phyloP scores from a whole-genome alignment of 1,284 basidiomycete genomes.

The Irpex sp. region DNA sequence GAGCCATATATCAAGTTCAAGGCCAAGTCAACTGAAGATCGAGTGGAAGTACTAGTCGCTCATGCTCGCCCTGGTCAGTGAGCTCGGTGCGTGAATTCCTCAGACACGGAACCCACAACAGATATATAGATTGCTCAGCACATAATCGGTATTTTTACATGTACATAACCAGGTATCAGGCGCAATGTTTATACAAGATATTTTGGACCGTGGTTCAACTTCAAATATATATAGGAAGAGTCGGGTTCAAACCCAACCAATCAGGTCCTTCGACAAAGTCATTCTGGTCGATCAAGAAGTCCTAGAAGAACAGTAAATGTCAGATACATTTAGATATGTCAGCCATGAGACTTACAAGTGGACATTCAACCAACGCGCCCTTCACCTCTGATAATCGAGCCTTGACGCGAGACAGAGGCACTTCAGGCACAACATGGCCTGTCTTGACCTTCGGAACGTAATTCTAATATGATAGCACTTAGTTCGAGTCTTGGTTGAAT shows the following conservation, averaged over 20 bases:
- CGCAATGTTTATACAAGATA: no score
- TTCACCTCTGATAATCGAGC: constrained; percentile 65
- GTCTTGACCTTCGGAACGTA: constrained; percentile 75
- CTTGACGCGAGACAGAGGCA: constrained; percentile 69
- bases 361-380: constrained; percentile 74
- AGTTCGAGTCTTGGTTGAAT: background rate
- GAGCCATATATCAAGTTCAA: no score
- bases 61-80: no score
- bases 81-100: no score
- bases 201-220: no score
- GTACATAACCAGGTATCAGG: no score
- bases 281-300: constrained; percentile 79
- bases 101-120: no score
- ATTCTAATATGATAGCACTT: constrained; percentile 35
- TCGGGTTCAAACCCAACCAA: constrained; percentile 74
- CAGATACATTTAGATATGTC: background rate
- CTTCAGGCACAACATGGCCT: constrained; percentile 75
- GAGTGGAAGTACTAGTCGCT: no score
- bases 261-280: constrained; percentile 67
- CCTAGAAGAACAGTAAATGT: constrained; percentile 35
- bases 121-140: no score
- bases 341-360: constrained; percentile 47
- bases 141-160: no score
- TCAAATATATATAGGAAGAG: constrained; percentile 72
- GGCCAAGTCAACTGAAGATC: no score